phyloP scores from a whole-genome alignment of 768 basidiomycete genomes.

The Boletus tylopilopsis region DNA sequence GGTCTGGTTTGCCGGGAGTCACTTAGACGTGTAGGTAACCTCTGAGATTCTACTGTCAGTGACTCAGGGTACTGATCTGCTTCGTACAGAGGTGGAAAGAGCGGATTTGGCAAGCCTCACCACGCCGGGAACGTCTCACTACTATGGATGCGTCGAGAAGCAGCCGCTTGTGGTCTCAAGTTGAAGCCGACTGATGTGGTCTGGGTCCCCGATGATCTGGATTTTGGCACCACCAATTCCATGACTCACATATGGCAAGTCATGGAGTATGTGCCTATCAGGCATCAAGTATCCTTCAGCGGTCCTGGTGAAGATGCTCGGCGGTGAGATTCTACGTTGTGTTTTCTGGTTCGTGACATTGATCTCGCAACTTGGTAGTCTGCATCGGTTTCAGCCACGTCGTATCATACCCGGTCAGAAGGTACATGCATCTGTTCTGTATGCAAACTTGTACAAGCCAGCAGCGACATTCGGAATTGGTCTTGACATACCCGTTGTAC shows the following conservation, averaged over 20 bases:
- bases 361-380: slow-evolving; percentile 4
- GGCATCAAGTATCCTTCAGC: slow-evolving; percentile 19
- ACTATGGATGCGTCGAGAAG: slow-evolving; percentile 35
- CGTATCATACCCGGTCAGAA: slow-evolving; percentile 28
- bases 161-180: slow-evolving; percentile 21
- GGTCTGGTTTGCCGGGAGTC: slow-evolving; percentile 62
- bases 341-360: not conserved
- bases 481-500: slow-evolving; percentile 18
- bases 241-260: slow-evolving; percentile 14
- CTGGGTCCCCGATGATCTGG: slow-evolving; percentile 26
- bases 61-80: not conserved
- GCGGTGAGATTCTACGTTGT: slow-evolving; percentile 9
- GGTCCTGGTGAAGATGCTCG: slow-evolving; percentile 13
- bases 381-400: slow-evolving; percentile 18
- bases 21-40: slow-evolving; percentile 31
- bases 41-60: fast-evolving
- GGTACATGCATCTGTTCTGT: slow-evolving; percentile 23
- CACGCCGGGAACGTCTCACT: slow-evolving; percentile 27
- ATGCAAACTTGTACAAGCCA: slow-evolving; percentile 20
- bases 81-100: slow-evolving; percentile 20
- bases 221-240: slow-evolving; percentile 20
- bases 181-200: slow-evolving; percentile 26
- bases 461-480: slow-evolving; percentile 17
- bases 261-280: slow-evolving; percentile 23
- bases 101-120: slow-evolving; percentile 14